phyloP scores from a whole-genome alignment of 495 filamentous ascomycete species.

The Penicillium atrosanguineum region DNA sequence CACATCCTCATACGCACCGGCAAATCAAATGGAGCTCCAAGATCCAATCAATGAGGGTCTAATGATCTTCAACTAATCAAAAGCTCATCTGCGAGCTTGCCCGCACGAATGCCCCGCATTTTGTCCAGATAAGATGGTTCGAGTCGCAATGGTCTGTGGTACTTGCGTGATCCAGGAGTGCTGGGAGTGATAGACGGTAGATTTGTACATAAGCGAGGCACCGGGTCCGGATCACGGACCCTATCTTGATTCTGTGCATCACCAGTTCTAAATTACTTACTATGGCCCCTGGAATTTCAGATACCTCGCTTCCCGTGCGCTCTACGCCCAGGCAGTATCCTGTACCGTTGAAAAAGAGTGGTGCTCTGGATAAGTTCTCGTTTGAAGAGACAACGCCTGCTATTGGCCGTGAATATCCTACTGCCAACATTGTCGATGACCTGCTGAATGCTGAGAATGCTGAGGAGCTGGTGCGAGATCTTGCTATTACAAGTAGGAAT shows the following conservation, averaged over 20 bases:
- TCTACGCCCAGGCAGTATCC: constrained; percentile 10
- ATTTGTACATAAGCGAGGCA: not conserved
- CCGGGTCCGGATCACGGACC: not conserved
- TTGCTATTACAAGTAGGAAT: constrained; percentile 21
- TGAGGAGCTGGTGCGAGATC: constrained; percentile 20
- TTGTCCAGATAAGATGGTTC: not conserved
- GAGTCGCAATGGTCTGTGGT: not conserved
- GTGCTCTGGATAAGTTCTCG: constrained; percentile 52
- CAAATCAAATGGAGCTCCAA: not conserved
- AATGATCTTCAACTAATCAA: not conserved
- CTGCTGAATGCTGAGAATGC: constrained; percentile 18
- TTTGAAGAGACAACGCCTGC: constrained; percentile 24
- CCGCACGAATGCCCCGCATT: not conserved
- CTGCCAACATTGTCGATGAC: constrained; percentile 22
- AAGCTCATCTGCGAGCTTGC: not conserved
- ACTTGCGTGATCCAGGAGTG: not conserved
- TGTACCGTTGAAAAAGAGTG: constrained; percentile 38
- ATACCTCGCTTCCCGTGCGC: constrained; percentile 10
- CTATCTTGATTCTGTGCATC: not conserved
- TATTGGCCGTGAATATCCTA: constrained; percentile 23
- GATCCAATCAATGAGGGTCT: not conserved
- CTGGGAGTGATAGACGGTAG: not conserved
- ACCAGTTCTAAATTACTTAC: not conserved
- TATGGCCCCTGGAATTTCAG: constrained; percentile 12
- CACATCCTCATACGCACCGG: not conserved